Percentiles rank a stretch among this genome's conserved stretches.
Conservation (phyloP, 352 stramenopile species). For the Pythium scleroteichum region DNA sequence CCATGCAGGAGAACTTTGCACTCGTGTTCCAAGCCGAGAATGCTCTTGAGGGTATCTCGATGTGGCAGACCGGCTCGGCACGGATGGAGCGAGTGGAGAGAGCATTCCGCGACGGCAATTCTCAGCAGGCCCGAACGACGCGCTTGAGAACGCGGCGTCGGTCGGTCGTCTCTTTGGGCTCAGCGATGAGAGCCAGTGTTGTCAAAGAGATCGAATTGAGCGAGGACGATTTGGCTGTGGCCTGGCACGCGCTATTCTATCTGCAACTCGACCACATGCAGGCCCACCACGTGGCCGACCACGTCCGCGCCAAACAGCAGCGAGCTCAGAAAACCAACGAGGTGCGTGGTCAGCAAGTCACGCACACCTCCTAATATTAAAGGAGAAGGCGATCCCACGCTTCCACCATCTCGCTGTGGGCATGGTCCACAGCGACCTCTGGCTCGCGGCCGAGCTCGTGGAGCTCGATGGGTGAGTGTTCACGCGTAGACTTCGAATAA, state of each 20-base stretch:
- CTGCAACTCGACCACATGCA: conserved; percentile 38
- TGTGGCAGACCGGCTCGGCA: conserved; percentile 18
- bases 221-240: conserved; percentile 29
- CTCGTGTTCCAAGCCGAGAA: conserved; percentile 38
- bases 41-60: conserved; percentile 22
- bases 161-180: background rate
- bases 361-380: too few relatives aligned
- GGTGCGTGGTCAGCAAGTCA: background rate
- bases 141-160: background rate
- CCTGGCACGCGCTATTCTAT: conserved; percentile 41
- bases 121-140: background rate
- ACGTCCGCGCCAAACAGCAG: conserved; percentile 32
- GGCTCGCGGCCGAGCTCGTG: too few relatives aligned
- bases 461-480: too few relatives aligned
- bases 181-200: background rate
- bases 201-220: conserved; percentile 17
- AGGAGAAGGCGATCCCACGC: too few relatives aligned
- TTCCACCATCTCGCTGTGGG: too few relatives aligned
- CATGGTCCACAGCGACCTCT: too few relatives aligned
- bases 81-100: conserved; percentile 18
- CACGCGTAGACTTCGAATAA: too few relatives aligned
- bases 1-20: conserved; percentile 36
- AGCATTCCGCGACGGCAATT: conserved; percentile 4
- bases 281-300: conserved; percentile 37
- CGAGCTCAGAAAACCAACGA: conserved; percentile 1